A percentile compares a stretch with the other conserved stretches of the same genome.
These are phyloP conservation scores for Claviceps africana DNA, from an alignment of 2,329 filamentous ascomycete species.

Conservation along the genomic window DNA sequence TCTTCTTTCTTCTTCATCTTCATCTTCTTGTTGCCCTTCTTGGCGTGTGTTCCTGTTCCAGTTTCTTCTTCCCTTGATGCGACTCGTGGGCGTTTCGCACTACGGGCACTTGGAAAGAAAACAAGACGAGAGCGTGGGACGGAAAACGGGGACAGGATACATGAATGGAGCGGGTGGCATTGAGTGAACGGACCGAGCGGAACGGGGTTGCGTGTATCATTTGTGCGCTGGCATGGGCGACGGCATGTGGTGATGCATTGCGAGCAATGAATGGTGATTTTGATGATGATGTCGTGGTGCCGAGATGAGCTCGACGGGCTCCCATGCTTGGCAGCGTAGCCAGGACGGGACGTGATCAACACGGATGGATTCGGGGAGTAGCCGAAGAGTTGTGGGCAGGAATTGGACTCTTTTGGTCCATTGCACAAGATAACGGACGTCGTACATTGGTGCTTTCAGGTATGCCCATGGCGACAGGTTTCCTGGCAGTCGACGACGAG, in stretches of 20 bases:
- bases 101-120: constrained; percentile 2
- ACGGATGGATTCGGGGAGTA: too few relatives aligned
- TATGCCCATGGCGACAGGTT: too few relatives aligned
- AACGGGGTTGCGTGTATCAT: background rate
- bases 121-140: background rate
- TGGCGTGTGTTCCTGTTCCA: background rate
- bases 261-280: background rate
- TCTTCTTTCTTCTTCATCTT: background rate
- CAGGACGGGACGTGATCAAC: too few relatives aligned
- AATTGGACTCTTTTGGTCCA: too few relatives aligned
- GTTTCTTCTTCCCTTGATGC: background rate
- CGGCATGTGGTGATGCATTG: background rate
- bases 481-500: too few relatives aligned
- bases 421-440: too few relatives aligned
- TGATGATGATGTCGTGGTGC: background rate
- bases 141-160: background rate
- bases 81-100: background rate
- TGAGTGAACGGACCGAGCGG: background rate
- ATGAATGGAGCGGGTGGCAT: background rate
- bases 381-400: too few relatives aligned
- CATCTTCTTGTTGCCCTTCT: background rate
- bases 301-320: background rate
- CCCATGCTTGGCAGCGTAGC: background rate
- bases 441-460: too few relatives aligned
- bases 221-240: background rate